Conservation (phyloP, 345 rosid genomes). For the Lumnitzera racemosa region DNA sequence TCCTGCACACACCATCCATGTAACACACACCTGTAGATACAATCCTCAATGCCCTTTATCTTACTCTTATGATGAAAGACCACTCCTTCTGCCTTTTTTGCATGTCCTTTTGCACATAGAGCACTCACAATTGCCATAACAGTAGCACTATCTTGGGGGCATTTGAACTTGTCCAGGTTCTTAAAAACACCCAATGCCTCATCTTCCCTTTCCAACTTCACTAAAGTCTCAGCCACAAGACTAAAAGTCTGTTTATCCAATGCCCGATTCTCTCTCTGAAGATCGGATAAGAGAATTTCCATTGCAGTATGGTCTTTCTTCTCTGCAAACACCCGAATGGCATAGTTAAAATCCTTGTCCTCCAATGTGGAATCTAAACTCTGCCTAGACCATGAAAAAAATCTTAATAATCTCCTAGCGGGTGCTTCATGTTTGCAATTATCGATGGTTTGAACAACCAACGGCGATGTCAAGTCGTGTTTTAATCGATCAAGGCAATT, state of each 20-base stretch:
- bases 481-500: constrained; percentile 30
- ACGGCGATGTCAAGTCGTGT: constrained; percentile 29
- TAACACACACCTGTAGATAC: constrained; percentile 57
- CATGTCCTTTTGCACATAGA: constrained; percentile 76
- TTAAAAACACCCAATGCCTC: constrained; percentile 84
- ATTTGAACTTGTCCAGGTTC: constrained; percentile 71
- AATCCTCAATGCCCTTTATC: constrained; percentile 32
- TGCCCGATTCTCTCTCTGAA: constrained; percentile 42
- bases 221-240: constrained; percentile 56
- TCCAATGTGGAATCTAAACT: constrained; percentile 23
- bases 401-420: constrained; percentile 58
- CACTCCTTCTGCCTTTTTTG: constrained; percentile 75
- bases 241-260: constrained; percentile 59
- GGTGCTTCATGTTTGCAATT: constrained; percentile 51
- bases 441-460: constrained; percentile 42
- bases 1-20: constrained; percentile 62
- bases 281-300: constrained; percentile 58
- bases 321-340: constrained; percentile 54
- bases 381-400: constrained; percentile 72
- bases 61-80: constrained; percentile 56
- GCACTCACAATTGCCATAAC: constrained; percentile 55
- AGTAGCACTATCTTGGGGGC: constrained; percentile 46
- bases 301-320: constrained; percentile 64
- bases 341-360: constrained; percentile 59
- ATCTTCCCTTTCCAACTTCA: constrained; percentile 66